Conservation (phyloP, 2,329 filamentous ascomycete genomes). For the Bipolaris sorokiniana region DNA sequence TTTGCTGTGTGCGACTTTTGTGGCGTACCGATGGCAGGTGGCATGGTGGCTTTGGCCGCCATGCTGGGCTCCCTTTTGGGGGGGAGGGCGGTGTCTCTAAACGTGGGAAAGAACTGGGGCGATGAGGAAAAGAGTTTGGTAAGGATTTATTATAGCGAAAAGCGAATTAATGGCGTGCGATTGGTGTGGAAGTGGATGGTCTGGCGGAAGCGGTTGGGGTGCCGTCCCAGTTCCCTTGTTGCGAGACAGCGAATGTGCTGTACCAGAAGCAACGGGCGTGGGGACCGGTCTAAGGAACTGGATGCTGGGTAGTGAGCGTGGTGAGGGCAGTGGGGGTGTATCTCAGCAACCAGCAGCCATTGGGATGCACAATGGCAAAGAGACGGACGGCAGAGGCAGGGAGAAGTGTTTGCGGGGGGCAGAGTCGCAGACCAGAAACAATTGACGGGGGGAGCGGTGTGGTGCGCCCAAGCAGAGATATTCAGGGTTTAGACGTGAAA, state of each 20-base stretch:
- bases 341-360: constrained; percentile 32
- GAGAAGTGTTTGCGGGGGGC: constrained; percentile 23
- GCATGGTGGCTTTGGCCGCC: constrained; percentile 24
- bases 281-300: neutral
- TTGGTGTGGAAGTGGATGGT: neutral
- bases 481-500: constrained; percentile 35
- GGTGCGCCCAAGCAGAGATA: constrained; percentile 26
- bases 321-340: constrained; percentile 12
- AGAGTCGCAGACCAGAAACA: constrained; percentile 17
- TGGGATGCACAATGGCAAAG: constrained; percentile 21
- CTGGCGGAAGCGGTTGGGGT: neutral
- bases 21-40: constrained; percentile 17
- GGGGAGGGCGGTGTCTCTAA: neutral
- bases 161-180: neutral
- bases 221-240: neutral
- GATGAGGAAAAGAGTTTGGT: neutral
- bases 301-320: constrained; percentile 20
- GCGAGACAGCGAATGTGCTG: constrained; percentile 2
- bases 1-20: constrained; percentile 17
- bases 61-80: constrained; percentile 15
- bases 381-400: constrained; percentile 20
- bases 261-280: neutral
- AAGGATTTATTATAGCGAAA: neutral
- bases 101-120: neutral
- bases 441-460: constrained; percentile 41